These are phyloP conservation scores for Rubia yunnanensis DNA, from an alignment of 257 asterid genomes.

Conservation along the genomic window DNA sequence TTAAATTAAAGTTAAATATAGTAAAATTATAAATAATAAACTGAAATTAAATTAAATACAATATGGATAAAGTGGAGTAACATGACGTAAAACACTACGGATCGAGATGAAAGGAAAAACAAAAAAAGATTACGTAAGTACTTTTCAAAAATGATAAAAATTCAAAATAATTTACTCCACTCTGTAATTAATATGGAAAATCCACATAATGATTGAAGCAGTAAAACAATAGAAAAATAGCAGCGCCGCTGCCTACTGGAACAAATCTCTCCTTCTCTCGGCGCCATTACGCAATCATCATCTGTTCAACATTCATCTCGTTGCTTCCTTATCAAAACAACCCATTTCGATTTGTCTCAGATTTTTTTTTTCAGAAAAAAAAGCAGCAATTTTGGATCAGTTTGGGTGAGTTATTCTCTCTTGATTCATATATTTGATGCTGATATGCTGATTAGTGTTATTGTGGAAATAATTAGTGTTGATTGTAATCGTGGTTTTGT, in stretches of 20 bases:
- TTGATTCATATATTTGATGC: neutral
- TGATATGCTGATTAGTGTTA: neutral
- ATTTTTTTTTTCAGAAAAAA: too few relatives aligned
- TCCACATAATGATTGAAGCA: neutral
- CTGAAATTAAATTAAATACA: too few relatives aligned
- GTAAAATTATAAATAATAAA: too few relatives aligned
- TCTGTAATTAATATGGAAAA: neutral
- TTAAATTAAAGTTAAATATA: too few relatives aligned
- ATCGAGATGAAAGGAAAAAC: neutral
- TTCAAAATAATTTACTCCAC: neutral
- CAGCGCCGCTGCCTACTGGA: neutral
- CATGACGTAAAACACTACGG: too few relatives aligned
- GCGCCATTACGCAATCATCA: constrained; percentile 5
- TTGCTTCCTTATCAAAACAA: neutral
- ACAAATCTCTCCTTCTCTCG: neutral
- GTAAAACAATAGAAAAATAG: neutral
- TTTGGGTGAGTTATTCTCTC: neutral
- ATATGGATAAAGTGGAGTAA: too few relatives aligned
- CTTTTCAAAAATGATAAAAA: neutral
- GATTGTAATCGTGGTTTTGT: neutral
- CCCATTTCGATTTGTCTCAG: neutral
- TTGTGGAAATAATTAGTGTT: neutral
- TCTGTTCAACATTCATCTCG: neutral
- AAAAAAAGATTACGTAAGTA: neutral
- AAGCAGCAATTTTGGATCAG: neutral